Conservation (phyloP, 73 alveolate genomes). For the Durusdinium trenchii region DNA sequence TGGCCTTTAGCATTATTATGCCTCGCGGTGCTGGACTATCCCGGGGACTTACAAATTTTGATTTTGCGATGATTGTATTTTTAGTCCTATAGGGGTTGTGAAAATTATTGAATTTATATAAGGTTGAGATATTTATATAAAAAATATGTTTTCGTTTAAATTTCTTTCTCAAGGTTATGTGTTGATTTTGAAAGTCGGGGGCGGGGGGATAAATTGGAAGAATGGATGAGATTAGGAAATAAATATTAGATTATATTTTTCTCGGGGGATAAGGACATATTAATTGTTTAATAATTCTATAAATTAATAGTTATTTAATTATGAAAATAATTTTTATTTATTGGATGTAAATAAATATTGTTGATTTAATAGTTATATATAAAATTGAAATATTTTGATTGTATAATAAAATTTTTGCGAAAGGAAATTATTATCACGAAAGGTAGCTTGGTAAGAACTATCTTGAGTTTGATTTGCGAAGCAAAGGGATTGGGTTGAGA, state of each 20-base stretch:
- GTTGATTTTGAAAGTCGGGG: too few species aligned
- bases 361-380: not conserved
- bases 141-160: not conserved
- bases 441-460: not conserved
- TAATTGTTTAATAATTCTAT: too few species aligned
- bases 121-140: not conserved
- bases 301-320: too few species aligned
- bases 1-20: too few species aligned
- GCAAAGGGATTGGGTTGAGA: too few species aligned
- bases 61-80: too few species aligned
- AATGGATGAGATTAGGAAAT: not conserved
- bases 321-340: not conserved
- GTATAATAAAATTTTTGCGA: not conserved
- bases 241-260: not conserved
- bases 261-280: not conserved
- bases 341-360: not conserved
- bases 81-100: too few species aligned
- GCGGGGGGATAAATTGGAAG: not conserved
- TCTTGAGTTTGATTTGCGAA: not conserved
- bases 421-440: not conserved
- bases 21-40: too few species aligned
- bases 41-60: too few species aligned
- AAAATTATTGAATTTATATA: too few species aligned
- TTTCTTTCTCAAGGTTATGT: too few species aligned
- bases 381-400: too few species aligned